Conservation (phyloP, 2,329 filamentous ascomycete species). For the Coniochaeta ligniaria region DNA sequence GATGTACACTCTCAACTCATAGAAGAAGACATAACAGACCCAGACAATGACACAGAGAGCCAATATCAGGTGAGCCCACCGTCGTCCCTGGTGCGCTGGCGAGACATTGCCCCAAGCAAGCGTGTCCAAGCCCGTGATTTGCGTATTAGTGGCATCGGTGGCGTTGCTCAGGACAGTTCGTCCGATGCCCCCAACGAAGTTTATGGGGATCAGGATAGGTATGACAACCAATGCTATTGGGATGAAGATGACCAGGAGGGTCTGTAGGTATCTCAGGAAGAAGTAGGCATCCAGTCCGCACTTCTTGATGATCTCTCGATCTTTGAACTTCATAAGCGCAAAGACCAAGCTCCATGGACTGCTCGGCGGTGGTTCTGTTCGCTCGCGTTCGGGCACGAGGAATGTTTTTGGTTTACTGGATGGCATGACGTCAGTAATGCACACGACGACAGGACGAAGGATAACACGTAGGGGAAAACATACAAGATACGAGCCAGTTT, state of each 20-base stretch:
- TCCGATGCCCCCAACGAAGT: slow-evolving; percentile 65
- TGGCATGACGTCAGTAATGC: slow-evolving; percentile 4
- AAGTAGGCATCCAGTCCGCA: slow-evolving; percentile 96
- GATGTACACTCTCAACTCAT: slow-evolving; percentile 80
- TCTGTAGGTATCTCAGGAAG: slow-evolving; percentile 78
- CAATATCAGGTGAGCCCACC: slow-evolving; percentile 79
- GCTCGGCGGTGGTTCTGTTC: slow-evolving; percentile 65
- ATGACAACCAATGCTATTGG: slow-evolving; percentile 72
- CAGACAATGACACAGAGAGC: slow-evolving; percentile 73
- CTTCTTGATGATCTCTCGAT: slow-evolving; percentile 84
- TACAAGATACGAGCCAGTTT: slow-evolving; percentile 80
- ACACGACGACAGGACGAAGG: background rate
- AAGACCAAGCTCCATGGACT: slow-evolving; percentile 44
- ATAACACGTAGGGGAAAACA: slow-evolving; percentile 21
- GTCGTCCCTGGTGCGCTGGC: slow-evolving; percentile 55
- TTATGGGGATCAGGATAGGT: slow-evolving; percentile 81
- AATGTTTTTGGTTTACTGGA: slow-evolving; percentile 74
- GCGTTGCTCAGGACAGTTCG: slow-evolving; percentile 37
- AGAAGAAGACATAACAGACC: slow-evolving; percentile 81
- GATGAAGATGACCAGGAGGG: slow-evolving; percentile 82
- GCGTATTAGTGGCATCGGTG: slow-evolving; percentile 20
- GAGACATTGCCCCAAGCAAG: slow-evolving; percentile 85
- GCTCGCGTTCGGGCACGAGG: slow-evolving; percentile 76
- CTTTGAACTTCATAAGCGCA: slow-evolving; percentile 59
- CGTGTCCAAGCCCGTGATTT: slow-evolving; percentile 62